Percentiles rank a stretch among this genome's conserved stretches.
Evolutionary conservation across 805 yeast species (phyloP).

Genomic region (Candida piceae): DNA sequence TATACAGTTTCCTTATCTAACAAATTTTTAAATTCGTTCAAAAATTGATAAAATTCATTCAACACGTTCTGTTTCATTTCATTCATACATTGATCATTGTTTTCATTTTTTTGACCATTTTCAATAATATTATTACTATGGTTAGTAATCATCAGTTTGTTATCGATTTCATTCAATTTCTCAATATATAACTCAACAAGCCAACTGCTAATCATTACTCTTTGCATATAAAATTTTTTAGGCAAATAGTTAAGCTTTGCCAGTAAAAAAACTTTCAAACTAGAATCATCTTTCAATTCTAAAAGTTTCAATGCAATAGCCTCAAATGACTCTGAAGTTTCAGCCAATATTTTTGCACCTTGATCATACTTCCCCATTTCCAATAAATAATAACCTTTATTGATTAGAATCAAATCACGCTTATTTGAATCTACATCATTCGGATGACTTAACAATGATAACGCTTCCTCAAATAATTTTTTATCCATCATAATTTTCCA

Average conservation of each 20-base stretch:
- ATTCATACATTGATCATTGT: conserved; percentile 7
- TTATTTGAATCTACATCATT: conserved; percentile 33
- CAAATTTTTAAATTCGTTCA: conserved; percentile 39
- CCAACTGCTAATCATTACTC: conserved; percentile 58
- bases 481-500: conserved; percentile 62
- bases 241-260: conserved; percentile 35
- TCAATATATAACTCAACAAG: conserved; percentile 54
- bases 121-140: conserved; percentile 4
- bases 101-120: conserved; percentile 6
- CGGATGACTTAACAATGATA: conserved; percentile 32
- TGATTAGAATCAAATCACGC: conserved; percentile 45
- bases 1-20: conserved; percentile 68
- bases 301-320: conserved; percentile 55
- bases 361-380: conserved; percentile 21
- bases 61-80: conserved; percentile 29
- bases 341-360: conserved; percentile 59
- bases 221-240: conserved; percentile 35
- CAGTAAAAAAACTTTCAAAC: conserved; percentile 42
- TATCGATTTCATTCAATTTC: conserved; percentile 38
- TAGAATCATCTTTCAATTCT: conserved; percentile 35
- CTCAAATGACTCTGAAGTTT: conserved; percentile 64
- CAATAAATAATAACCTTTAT: conserved; percentile 50
- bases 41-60: conserved; percentile 42
- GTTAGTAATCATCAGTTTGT: conserved; percentile 9
- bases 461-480: conserved; percentile 60